phyloP scores from a whole-genome alignment of 257 asterid genomes.

The Plectranthus barbatus region DNA sequence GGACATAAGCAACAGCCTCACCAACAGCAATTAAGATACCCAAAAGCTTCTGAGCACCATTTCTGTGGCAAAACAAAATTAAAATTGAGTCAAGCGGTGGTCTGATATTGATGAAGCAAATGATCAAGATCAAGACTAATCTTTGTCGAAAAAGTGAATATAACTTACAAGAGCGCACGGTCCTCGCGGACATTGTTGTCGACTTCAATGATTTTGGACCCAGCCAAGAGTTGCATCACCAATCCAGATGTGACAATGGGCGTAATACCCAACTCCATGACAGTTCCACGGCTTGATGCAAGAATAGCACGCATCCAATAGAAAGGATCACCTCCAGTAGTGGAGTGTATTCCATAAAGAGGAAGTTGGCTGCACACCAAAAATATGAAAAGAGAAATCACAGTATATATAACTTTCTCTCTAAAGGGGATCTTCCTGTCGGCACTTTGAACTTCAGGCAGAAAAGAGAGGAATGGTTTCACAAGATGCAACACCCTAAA shows the following conservation, averaged over 20 bases:
- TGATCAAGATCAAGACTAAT: not conserved
- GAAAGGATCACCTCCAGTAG: too few relatives aligned
- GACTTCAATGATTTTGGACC: too few relatives aligned
- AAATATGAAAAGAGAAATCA: slow-evolving; percentile 2
- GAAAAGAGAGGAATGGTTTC: too few relatives aligned
- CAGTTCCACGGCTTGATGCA: too few relatives aligned
- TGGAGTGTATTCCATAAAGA: slow-evolving; percentile 4
- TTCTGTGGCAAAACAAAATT: not conserved
- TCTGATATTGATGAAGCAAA: not conserved
- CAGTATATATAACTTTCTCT: too few relatives aligned
- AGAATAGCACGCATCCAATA: too few relatives aligned
- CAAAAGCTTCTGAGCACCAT: slow-evolving; percentile 4
- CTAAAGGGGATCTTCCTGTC: too few relatives aligned
- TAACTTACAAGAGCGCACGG: not conserved
- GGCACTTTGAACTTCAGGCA: too few relatives aligned
- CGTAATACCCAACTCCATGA: too few relatives aligned
- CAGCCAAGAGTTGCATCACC: slow-evolving; percentile 2
- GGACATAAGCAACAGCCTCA: too few relatives aligned
- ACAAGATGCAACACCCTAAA: too few relatives aligned
- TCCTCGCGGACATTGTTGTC: too few relatives aligned
- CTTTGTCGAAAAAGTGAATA: not conserved
- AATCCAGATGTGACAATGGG: slow-evolving; percentile 2
- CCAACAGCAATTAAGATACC: slow-evolving; percentile 2
- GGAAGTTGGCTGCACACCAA: slow-evolving; percentile 8
- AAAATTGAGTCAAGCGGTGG: not conserved